A percentile compares a stretch with the other conserved stretches of the same genome.
Conservation (phyloP, 805 yeast genomes). For the Saccharomycopsis capsularis region DNA sequence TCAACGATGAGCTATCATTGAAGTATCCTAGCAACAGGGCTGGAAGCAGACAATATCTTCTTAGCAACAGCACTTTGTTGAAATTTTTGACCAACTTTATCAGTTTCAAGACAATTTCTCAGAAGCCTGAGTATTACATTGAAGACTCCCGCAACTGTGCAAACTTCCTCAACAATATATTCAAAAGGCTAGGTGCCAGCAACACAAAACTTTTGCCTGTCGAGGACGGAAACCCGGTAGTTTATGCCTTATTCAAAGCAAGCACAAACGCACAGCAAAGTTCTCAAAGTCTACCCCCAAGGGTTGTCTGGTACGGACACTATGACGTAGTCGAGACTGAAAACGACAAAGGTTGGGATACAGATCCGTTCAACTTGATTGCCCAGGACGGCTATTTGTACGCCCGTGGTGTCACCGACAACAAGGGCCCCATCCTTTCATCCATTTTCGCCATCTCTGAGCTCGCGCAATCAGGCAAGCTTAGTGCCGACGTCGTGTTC, state of each 20-base stretch:
- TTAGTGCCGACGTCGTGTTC: conserved; percentile 71
- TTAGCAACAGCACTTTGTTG: conserved; percentile 36
- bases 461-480: conserved; percentile 40
- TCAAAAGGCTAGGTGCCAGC: conserved; percentile 64
- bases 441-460: conserved; percentile 84
- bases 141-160: conserved; percentile 88
- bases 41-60: not conserved
- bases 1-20: not conserved
- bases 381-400: conserved; percentile 79
- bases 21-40: not conserved
- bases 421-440: conserved; percentile 88
- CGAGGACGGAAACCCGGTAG: conserved; percentile 76
- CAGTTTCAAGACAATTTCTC: conserved; percentile 71
- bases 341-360: conserved; percentile 55
- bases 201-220: conserved; percentile 64
- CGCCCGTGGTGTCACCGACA: conserved; percentile 91
- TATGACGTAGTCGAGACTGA: conserved; percentile 89
- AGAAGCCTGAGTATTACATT: conserved; percentile 56
- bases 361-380: conserved; percentile 70
- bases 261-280: not conserved
- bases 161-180: conserved; percentile 53
- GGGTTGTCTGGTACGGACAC: conserved; percentile 88
- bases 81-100: conserved; percentile 55
- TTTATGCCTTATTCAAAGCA: conserved; percentile 63
- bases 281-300: conserved; percentile 26